These are phyloP conservation scores for Ustilago trichophora DNA, from an alignment of 1,284 basidiomycete genomes.

Conservation along the genomic window DNA sequence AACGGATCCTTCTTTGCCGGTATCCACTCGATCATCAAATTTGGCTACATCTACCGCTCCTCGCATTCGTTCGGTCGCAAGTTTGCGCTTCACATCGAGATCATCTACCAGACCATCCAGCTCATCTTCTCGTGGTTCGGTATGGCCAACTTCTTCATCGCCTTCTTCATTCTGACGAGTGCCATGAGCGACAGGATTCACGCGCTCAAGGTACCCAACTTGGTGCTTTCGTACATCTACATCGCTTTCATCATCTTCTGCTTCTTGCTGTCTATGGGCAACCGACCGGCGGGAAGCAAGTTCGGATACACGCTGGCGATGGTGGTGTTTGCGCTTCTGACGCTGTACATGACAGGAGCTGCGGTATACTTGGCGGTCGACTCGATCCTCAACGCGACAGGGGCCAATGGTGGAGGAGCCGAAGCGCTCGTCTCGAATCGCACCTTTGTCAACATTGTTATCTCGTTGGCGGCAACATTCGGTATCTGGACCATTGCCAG, in stretches of 20 bases:
- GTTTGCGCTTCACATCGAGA: conserved; percentile 61
- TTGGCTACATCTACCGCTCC: conserved; percentile 65
- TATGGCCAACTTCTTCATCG: conserved; percentile 59
- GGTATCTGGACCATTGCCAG: conserved; percentile 62
- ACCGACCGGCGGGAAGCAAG: conserved; percentile 62
- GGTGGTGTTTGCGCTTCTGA: conserved; percentile 62
- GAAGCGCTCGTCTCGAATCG: conserved; percentile 44
- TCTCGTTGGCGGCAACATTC: conserved; percentile 62
- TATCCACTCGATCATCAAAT: conserved; percentile 66
- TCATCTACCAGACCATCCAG: conserved; percentile 63
- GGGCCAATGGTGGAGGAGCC: conserved; percentile 24
- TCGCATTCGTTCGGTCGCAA: conserved; percentile 60
- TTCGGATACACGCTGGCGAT: conserved; percentile 60
- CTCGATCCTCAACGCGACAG: conserved; percentile 47
- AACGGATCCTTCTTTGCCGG: conserved; percentile 65
- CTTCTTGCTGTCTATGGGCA: conserved; percentile 65
- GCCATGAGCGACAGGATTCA: conserved; percentile 51
- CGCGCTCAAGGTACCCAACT: conserved; percentile 55
- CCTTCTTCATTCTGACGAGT: conserved; percentile 60
- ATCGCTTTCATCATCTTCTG: conserved; percentile 64
- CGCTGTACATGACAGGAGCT: conserved; percentile 62
- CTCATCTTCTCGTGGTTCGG: conserved; percentile 64
- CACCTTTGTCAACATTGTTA: conserved; percentile 62
- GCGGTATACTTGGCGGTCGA: conserved; percentile 58
- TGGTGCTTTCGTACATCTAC: conserved; percentile 63